Evolutionary conservation across 768 basidiomycete species (phyloP).

Genomic region (Cantharellus anzutake): DNA sequence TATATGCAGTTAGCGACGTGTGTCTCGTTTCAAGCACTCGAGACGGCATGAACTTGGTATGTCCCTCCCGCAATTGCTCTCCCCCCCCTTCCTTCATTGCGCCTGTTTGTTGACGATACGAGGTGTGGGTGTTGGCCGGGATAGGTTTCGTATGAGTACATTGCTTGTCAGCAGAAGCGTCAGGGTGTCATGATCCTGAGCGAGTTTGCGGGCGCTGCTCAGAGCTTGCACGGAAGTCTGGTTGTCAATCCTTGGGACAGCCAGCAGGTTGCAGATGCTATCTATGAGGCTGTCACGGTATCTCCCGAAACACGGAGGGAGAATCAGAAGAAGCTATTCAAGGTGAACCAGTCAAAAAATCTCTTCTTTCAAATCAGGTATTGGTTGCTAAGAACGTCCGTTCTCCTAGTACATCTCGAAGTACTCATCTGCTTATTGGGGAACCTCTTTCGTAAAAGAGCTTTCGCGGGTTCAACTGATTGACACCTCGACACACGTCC

Average conservation of each 20-base stretch:
- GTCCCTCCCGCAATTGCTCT: constrained; percentile 15
- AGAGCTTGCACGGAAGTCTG: constrained; percentile 84
- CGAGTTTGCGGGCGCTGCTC: constrained; percentile 95
- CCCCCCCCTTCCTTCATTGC: background rate
- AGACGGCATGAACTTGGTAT: constrained; percentile 96
- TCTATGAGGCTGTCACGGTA: constrained; percentile 89
- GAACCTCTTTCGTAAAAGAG: constrained; percentile 73
- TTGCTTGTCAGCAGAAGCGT: constrained; percentile 80
- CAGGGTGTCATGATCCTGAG: constrained; percentile 97
- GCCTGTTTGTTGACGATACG: background rate
- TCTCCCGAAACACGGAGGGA: constrained; percentile 60
- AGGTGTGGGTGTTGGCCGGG: background rate
- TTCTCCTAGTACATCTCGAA: constrained; percentile 58
- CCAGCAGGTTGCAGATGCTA: constrained; percentile 96
- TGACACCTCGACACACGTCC: background rate
- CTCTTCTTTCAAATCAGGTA: background rate
- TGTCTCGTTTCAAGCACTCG: constrained; percentile 89
- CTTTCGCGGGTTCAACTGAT: constrained; percentile 22
- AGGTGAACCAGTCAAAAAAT: constrained; percentile 22
- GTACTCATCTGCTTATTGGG: constrained; percentile 87
- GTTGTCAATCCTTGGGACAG: constrained; percentile 99
- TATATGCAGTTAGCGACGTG: constrained; percentile 92
- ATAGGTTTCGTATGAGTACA: constrained; percentile 96
- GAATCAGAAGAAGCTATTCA: constrained; percentile 90
- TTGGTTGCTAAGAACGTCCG: background rate